phyloP scores from a whole-genome alignment of 805 yeast species.

The Debaryomyces hansenii region DNA sequence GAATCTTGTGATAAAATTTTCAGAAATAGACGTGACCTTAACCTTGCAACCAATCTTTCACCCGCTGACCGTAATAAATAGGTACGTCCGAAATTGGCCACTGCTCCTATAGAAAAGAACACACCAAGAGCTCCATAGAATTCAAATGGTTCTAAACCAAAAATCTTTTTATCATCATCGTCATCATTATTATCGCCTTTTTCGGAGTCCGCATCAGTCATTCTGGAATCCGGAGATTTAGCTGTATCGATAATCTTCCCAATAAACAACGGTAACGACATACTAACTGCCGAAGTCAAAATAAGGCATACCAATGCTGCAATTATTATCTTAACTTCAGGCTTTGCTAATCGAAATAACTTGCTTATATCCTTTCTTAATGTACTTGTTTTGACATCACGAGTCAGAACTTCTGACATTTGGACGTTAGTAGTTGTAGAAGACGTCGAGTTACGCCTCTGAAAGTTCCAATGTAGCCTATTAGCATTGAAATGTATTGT shows the following conservation, averaged over 20 bases:
- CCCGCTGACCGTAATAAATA: slow-evolving; percentile 75
- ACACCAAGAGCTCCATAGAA: slow-evolving; percentile 64
- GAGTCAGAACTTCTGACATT: background rate
- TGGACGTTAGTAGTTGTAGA: too few species aligned
- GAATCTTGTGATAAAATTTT: slow-evolving; percentile 84
- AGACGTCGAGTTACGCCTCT: background rate
- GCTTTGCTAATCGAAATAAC: slow-evolving; percentile 25
- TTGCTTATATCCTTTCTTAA: slow-evolving; percentile 18
- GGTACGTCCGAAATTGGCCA: slow-evolving; percentile 81
- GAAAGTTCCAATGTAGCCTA: too few species aligned
- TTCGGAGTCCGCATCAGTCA: slow-evolving; percentile 10
- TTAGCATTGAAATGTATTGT: too few species aligned
- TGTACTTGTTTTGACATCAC: background rate
- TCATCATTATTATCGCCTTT: background rate
- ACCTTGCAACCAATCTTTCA: slow-evolving; percentile 81
- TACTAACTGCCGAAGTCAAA: slow-evolving; percentile 73
- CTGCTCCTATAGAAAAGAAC: slow-evolving; percentile 70
- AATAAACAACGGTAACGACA: slow-evolving; percentile 78
- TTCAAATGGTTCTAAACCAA: slow-evolving; percentile 61
- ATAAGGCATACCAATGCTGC: slow-evolving; percentile 65
- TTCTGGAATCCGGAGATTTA: slow-evolving; percentile 47
- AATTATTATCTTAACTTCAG: slow-evolving; percentile 51
- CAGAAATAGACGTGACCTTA: slow-evolving; percentile 74
- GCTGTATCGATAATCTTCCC: slow-evolving; percentile 85
- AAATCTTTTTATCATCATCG: slow-evolving; percentile 14